A percentile compares a stretch with the other conserved stretches of the same genome.
phyloP scores from a whole-genome alignment of 1,139 yeast genomes.

The Magnusiomyces suaveolens region DNA sequence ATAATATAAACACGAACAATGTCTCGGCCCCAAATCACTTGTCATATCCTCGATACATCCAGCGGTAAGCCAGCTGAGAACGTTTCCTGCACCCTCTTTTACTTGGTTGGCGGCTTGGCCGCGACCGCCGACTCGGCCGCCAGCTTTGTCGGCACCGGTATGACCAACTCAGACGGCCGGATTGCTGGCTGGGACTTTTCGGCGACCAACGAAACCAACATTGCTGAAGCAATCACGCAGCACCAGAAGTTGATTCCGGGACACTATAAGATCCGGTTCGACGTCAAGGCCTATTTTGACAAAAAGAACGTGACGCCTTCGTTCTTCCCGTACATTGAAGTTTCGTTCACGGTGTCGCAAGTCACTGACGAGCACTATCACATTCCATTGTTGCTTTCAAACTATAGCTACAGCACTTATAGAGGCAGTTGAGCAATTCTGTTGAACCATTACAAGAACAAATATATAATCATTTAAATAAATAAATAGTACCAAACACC shows the following conservation, averaged over 20 bases:
- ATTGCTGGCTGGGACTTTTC: conserved; percentile 51
- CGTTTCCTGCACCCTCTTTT: conserved; percentile 37
- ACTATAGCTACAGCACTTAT: conserved; percentile 80
- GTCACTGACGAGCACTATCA: conserved; percentile 78
- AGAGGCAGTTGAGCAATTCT: conserved; percentile 72
- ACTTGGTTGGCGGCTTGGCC: neutral
- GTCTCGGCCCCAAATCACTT: conserved; percentile 51
- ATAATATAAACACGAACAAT: too few species aligned
- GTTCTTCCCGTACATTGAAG: conserved; percentile 80
- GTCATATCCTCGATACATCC: conserved; percentile 83
- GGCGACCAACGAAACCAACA: conserved; percentile 13
- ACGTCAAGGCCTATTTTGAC: conserved; percentile 57
- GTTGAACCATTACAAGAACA: too few species aligned
- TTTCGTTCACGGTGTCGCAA: conserved; percentile 51
- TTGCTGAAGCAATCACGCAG: conserved; percentile 31
- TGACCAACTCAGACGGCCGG: conserved; percentile 72
- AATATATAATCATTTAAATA: neutral
- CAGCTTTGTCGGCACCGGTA: conserved; percentile 49
- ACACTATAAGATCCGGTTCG: conserved; percentile 61
- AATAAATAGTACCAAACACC: conserved; percentile 19
- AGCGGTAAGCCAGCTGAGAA: conserved; percentile 67
- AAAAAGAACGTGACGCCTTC: conserved; percentile 35
- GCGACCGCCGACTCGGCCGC: conserved; percentile 5
- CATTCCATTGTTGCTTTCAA: conserved; percentile 71
- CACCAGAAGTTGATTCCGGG: conserved; percentile 41